Conservation (phyloP, 306 rosid species). For the Cicer pinnatifidum region DNA sequence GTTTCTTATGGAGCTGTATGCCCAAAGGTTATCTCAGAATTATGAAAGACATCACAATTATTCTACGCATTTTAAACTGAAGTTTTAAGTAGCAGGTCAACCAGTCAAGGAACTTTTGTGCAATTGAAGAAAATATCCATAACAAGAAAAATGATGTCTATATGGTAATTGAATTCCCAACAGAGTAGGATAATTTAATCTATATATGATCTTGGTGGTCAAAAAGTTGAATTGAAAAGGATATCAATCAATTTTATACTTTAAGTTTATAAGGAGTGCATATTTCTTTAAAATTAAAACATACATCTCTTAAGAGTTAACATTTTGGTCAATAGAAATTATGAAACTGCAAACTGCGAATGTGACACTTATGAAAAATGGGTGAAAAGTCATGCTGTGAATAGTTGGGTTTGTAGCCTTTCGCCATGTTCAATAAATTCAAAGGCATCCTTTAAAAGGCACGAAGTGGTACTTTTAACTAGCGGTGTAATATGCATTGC, state of each 20-base stretch:
- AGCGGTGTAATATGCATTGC: slow-evolving; percentile 25
- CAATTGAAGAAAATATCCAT: slow-evolving; percentile 24
- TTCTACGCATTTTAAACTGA: slow-evolving; percentile 2
- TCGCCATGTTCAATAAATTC: slow-evolving; percentile 20
- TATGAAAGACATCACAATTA: slow-evolving; percentile 11
- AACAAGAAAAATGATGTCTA: slow-evolving; percentile 1
- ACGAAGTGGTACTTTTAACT: slow-evolving; percentile 22
- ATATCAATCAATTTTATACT: slow-evolving; percentile 14
- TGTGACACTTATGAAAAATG: neutral
- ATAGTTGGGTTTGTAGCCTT: neutral
- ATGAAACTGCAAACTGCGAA: slow-evolving; percentile 1
- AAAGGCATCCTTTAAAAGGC: slow-evolving; percentile 11
- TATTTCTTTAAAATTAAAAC: slow-evolving; percentile 19
- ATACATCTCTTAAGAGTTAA: neutral
- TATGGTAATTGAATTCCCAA: slow-evolving; percentile 4
- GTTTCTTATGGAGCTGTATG: slow-evolving; percentile 60
- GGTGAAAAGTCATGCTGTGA: slow-evolving; percentile 28
- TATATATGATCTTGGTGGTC: slow-evolving; percentile 10
- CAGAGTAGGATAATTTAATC: neutral
- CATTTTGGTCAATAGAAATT: slow-evolving; percentile 30
- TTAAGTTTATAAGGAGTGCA: neutral
- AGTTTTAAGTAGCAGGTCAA: slow-evolving; percentile 33
- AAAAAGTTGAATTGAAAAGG: slow-evolving; percentile 27
- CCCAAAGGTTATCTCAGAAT: slow-evolving; percentile 38
- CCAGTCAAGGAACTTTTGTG: slow-evolving; percentile 7